Evolutionary conservation across 331 rosid genomes (phyloP).

Genomic region (Saraca asoca): DNA sequence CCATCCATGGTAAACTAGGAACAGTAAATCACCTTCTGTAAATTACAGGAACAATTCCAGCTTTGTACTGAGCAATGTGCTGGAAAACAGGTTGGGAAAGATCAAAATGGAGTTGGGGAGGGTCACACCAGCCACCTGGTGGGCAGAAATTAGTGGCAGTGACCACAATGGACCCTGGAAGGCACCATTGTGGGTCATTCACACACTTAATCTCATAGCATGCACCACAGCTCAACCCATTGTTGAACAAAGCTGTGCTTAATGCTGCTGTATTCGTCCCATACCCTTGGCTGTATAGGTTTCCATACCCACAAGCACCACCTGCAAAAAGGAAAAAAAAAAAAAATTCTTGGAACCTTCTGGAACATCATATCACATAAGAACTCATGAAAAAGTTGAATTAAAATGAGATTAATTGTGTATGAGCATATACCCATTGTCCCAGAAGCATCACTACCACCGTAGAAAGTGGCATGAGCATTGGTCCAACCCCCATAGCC

Average conservation of each 20-base stretch:
- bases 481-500: slow-evolving; percentile 70
- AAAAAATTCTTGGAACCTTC: too few species aligned
- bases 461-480: slow-evolving; percentile 97
- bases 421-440: slow-evolving; percentile 68
- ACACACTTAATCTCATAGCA: slow-evolving; percentile 75
- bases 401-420: too few species aligned
- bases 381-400: too few species aligned
- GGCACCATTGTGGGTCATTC: slow-evolving; percentile 84
- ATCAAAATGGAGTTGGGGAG: slow-evolving; percentile 83
- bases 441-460: slow-evolving; percentile 94
- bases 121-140: slow-evolving; percentile 97
- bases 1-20: too few species aligned
- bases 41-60: slow-evolving; percentile 79
- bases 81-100: slow-evolving; percentile 86
- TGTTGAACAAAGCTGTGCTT: slow-evolving; percentile 79
- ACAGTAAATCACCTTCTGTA: slow-evolving; percentile 59
- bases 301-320: slow-evolving; percentile 97
- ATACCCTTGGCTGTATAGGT: slow-evolving; percentile 81
- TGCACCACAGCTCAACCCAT: slow-evolving; percentile 89
- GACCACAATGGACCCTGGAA: slow-evolving; percentile 63
- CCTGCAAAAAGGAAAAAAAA: slow-evolving; percentile 42
- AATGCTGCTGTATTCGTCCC: slow-evolving; percentile 90
- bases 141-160: slow-evolving; percentile 96
- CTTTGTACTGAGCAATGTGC: slow-evolving; percentile 74
- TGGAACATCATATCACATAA: too few species aligned